These are phyloP conservation scores for Solanum corneliomulleri DNA, from an alignment of 257 asterid genomes.

Conservation along the genomic window DNA sequence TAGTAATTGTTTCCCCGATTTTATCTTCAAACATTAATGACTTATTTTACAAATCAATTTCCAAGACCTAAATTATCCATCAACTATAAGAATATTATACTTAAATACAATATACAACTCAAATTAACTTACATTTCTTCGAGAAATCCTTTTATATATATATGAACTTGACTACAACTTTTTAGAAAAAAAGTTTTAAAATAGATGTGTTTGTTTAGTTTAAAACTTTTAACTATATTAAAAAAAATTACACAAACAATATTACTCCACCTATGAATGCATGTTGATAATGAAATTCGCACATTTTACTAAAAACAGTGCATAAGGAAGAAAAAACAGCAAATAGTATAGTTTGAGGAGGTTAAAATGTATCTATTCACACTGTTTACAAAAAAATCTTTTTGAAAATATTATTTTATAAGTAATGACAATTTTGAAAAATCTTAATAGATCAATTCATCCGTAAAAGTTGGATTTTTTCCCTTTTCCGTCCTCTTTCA, in stretches of 20 bases:
- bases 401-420: no score
- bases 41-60: not conserved
- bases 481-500: not conserved
- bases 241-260: not conserved
- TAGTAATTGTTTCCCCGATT: no score
- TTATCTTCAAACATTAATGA: not conserved
- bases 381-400: no score
- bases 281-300: not conserved
- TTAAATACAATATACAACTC: no score
- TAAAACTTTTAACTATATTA: not conserved
- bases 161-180: not conserved
- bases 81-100: not conserved
- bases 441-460: no score
- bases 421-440: no score
- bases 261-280: not conserved
- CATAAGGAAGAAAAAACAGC: not conserved
- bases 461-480: no score
- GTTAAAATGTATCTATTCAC: not conserved
- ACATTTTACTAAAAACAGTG: not conserved
- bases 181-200: no score
- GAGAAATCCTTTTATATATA: no score
- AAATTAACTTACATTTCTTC: no score
- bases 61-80: not conserved
- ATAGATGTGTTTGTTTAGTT: not conserved
- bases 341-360: no score